phyloP scores from a whole-genome alignment of 768 basidiomycete genomes.

The Arthromyces matolae region DNA sequence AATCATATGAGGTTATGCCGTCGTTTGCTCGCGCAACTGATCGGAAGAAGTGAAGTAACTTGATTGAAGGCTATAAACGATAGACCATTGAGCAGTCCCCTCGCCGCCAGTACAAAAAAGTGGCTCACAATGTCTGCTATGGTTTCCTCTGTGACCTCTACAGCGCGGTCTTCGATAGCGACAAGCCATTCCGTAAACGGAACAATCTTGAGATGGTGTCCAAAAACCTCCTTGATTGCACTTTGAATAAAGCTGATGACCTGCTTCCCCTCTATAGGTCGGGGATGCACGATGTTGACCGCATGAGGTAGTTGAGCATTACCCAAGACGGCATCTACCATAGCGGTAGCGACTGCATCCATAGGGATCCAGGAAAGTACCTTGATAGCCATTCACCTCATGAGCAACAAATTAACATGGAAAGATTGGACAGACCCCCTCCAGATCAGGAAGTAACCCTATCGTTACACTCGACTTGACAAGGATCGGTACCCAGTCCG shows the following conservation, averaged over 20 bases:
- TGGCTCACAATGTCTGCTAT: constrained; percentile 11
- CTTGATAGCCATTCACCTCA: constrained; percentile 14
- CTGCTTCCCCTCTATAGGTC: constrained; percentile 28
- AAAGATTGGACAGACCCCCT: constrained; percentile 20
- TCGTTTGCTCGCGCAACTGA: neutral
- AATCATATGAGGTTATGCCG: neutral
- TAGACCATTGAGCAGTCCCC: no score
- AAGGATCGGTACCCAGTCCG: constrained; percentile 33
- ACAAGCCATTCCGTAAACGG: constrained; percentile 21
- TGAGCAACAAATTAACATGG: neutral
- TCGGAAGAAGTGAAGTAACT: constrained; percentile 16
- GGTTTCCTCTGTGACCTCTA: constrained; percentile 8
- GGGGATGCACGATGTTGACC: constrained; percentile 34
- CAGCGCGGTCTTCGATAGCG: constrained; percentile 12
- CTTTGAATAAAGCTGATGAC: constrained; percentile 14
- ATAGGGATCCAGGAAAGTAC: constrained; percentile 33
- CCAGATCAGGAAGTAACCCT: constrained; percentile 16
- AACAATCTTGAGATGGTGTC: constrained; percentile 11
- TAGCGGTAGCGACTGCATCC: constrained; percentile 22
- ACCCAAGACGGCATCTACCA: constrained; percentile 29
- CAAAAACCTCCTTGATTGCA: constrained; percentile 10
- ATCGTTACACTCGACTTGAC: constrained; percentile 28
- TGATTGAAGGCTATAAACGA: constrained; percentile 16
- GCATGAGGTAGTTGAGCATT: constrained; percentile 14
- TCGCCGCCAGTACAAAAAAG: neutral